Percentiles rank a stretch among this genome's conserved stretches.
These are phyloP conservation scores for Colletotrichum gloeosporioides DNA, from an alignment of 2,329 filamentous ascomycete genomes.

Conservation along the genomic window DNA sequence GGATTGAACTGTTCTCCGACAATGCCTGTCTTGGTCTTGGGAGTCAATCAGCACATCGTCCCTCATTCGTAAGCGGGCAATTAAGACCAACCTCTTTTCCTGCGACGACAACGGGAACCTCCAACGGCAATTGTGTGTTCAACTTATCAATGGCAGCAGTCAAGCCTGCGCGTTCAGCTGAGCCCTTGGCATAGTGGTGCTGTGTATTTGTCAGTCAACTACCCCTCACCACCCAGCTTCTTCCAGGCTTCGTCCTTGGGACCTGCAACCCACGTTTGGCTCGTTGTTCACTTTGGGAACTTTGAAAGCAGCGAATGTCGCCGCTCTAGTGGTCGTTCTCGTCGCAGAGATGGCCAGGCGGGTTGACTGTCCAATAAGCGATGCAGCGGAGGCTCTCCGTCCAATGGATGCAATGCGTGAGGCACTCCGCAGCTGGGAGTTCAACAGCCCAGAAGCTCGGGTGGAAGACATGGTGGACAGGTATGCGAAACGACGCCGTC, in stretches of 20 bases:
- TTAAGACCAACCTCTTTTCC: conserved; percentile 72
- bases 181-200: conserved; percentile 90
- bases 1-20: conserved; percentile 81
- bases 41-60: neutral
- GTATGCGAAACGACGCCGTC: neutral
- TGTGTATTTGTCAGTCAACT: conserved; percentile 50
- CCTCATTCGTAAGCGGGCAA: neutral
- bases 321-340: conserved; percentile 36
- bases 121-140: conserved; percentile 71
- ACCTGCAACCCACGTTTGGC: conserved; percentile 78
- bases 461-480: conserved; percentile 14
- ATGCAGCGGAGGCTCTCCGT: neutral
- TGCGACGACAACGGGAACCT: conserved; percentile 83
- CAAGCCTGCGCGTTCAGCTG: conserved; percentile 78
- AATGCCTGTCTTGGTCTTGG: conserved; percentile 69
- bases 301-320: conserved; percentile 84
- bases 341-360: conserved; percentile 23
- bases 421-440: conserved; percentile 18
- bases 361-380: neutral
- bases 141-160: conserved; percentile 74
- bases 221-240: neutral
- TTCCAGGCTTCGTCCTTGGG: neutral
- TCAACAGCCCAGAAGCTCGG: conserved; percentile 18
- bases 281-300: conserved; percentile 88
- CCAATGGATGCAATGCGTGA: conserved; percentile 6